A percentile compares a stretch with the other conserved stretches of the same genome.
These are phyloP conservation scores for Podospora bellae-mahoneyi DNA, from an alignment of 495 filamentous ascomycete species.

Conservation along the genomic window DNA sequence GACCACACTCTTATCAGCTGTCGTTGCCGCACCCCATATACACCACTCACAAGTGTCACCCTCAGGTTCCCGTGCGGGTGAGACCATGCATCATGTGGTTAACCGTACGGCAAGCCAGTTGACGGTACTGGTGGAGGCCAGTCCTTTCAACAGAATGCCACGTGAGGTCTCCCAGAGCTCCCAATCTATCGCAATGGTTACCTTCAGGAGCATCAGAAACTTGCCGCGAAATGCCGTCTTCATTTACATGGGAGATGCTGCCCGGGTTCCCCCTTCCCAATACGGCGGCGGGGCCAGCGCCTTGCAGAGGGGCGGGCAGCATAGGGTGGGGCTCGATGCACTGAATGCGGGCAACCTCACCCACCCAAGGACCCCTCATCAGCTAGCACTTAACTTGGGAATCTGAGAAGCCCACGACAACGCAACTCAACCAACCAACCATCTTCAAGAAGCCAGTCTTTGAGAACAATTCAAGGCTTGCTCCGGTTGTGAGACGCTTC, in stretches of 20 bases:
- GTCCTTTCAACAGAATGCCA: neutral
- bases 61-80: slow-evolving; percentile 1
- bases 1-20: neutral
- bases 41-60: neutral
- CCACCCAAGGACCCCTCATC: neutral
- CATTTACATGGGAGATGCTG: neutral
- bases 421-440: neutral
- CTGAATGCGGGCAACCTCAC: neutral
- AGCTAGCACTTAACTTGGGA: neutral
- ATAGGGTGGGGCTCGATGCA: neutral
- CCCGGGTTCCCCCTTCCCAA: neutral
- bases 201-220: neutral
- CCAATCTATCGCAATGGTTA: neutral
- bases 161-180: neutral
- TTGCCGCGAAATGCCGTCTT: neutral
- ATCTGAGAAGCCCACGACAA: neutral
- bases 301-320: neutral
- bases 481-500: neutral
- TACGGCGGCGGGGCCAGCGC: neutral
- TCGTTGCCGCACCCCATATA: neutral
- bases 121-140: neutral
- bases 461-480: neutral
- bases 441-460: neutral
- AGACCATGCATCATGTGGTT: slow-evolving; percentile 4
- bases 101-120: neutral